phyloP scores from a whole-genome alignment of 331 rosid genomes.

The Pyracantha coccinea region DNA sequence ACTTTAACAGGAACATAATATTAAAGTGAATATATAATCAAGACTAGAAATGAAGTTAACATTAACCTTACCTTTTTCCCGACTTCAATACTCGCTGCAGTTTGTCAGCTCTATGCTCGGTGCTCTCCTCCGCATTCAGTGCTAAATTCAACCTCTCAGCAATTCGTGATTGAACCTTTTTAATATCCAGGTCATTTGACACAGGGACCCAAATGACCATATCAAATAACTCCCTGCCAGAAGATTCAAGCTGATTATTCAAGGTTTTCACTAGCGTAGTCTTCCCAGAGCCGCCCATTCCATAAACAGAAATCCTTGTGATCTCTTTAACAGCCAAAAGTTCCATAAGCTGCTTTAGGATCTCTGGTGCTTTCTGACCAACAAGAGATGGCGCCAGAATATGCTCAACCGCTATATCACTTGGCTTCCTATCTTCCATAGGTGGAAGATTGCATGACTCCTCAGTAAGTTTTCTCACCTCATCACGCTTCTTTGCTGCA shows the following conservation, averaged over 20 bases:
- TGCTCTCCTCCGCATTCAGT: conserved; percentile 7
- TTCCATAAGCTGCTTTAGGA: conserved; percentile 3
- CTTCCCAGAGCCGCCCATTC: conserved; percentile 19
- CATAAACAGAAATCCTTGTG: conserved; percentile 10
- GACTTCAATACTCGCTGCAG: neutral
- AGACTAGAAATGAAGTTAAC: neutral
- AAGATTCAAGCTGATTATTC: conserved; percentile 8
- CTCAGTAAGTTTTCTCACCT: neutral
- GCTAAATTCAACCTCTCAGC: conserved; percentile 18
- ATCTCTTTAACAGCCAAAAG: neutral
- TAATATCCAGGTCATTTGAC: conserved; percentile 14
- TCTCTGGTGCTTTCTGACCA: conserved; percentile 11
- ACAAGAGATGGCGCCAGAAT: conserved; percentile 8
- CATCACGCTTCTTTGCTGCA: neutral
- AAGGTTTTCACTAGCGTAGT: conserved; percentile 14
- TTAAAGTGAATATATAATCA: neutral
- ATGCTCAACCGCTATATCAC: neutral
- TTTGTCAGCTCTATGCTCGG: neutral
- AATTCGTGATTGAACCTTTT: conserved; percentile 6
- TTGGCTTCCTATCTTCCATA: neutral
- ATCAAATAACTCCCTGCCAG: neutral
- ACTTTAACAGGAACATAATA: neutral
- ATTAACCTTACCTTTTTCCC: neutral
- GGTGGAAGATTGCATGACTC: neutral
- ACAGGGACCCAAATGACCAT: conserved; percentile 17